These are phyloP conservation scores for Musa schizocarpa DNA, from an alignment of 176 grass and related monocot species.

Conservation along the genomic window DNA sequence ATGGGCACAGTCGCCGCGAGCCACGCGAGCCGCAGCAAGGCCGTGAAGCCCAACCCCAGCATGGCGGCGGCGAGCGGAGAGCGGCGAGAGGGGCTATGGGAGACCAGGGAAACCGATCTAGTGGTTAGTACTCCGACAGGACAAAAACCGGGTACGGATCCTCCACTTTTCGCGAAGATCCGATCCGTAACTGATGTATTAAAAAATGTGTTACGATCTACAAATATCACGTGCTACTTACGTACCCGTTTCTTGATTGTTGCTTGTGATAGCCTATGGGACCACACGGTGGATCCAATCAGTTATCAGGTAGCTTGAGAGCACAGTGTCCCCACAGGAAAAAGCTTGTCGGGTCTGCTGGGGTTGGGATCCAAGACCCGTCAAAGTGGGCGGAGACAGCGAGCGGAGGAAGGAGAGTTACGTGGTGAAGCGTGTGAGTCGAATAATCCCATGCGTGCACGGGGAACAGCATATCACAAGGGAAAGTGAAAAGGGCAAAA, in stretches of 20 bases:
- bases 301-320: too few relatives aligned
- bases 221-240: too few relatives aligned
- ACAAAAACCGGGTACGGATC: not conserved
- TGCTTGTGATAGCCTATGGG: too few relatives aligned
- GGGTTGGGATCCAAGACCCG: not conserved
- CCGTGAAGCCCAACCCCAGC: constrained; percentile 1
- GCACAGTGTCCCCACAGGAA: too few relatives aligned
- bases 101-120: not conserved
- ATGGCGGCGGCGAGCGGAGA: not conserved
- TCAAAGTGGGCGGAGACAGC: not conserved
- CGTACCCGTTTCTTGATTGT: not conserved
- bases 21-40: constrained; percentile 22
- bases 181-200: not conserved
- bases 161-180: not conserved
- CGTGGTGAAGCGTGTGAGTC: not conserved
- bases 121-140: too few relatives aligned
- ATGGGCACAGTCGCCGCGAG: constrained; percentile 21
- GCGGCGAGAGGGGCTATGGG: not conserved
- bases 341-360: not conserved
- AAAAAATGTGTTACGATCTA: not conserved
- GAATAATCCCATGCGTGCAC: not conserved
- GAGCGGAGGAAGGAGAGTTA: not conserved
- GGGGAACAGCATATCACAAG: not conserved
- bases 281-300: not conserved
- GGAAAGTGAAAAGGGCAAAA: not conserved